Base-by-base conservation (phyloP, 305 asterid species). In the Fraxinus angustifolia region DNA sequence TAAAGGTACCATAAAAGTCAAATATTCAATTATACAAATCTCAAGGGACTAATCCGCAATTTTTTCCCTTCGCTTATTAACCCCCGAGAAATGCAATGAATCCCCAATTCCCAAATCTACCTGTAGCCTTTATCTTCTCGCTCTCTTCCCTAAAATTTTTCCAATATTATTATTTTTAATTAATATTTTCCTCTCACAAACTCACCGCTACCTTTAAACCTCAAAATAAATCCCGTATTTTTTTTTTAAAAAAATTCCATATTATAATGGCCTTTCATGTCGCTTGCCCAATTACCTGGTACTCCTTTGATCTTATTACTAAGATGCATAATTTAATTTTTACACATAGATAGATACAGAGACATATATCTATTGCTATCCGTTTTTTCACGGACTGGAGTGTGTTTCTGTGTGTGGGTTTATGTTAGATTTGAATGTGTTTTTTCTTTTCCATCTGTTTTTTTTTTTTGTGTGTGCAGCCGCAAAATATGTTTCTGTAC, bases 241-340 rank as follows among this genome's bases (percentile, higher is more conserved):
- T 1, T 33, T 53, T 40, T n/a, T n/a, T n/a, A 36, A 36, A 36
- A 36, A 36, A 84, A 77, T 68, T 26, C 65, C 73, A 71, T 70
- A 79, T 83, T 84, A 80, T 62, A 83, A 92, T 89, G 96, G 94
- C 94, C 85, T 92, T 94, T 90, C 98, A 94, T 82, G 97, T 93
- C 79, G 93, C 97, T 87, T 94, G 98, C 87, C 98, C 98, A 89
- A 94, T 94, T 91, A 94, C 98, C 84, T 94, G 98, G 98, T 94
- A 75, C 80, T 34, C 72, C 73, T 33, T 70, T 16, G 82, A 82
- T 68, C 84, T 73, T 81, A 17, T 62, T 79, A 62, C 78, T 71
- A 56, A 45, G 16, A 82, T 77, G 72, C 40, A 79, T n/a, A 11
- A 67, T 78, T 83, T 17, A 68, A 72, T 85, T 78, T 76, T 53